Evolutionary conservation across 805 yeast genomes (phyloP).

Genomic region (Middelhovenomyces tepae): DNA sequence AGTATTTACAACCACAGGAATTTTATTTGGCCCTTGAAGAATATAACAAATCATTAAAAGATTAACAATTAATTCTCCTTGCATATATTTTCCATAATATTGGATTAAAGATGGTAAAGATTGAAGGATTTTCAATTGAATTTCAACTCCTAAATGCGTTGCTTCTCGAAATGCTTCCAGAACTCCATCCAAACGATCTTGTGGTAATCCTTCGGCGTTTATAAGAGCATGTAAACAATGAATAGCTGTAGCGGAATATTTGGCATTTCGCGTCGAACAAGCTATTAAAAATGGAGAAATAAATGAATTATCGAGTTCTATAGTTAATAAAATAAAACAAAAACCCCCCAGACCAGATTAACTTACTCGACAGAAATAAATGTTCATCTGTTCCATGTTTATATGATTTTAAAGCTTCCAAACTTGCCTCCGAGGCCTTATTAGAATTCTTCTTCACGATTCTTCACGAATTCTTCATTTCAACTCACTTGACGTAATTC

Average conservation of each 20-base stretch:
- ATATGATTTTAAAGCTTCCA: slow-evolving; percentile 36
- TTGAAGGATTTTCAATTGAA: slow-evolving; percentile 80
- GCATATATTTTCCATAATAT: slow-evolving; percentile 47
- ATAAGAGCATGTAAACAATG: slow-evolving; percentile 62
- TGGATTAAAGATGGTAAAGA: slow-evolving; percentile 67
- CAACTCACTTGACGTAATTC: slow-evolving; percentile 52
- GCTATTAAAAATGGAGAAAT: slow-evolving; percentile 63
- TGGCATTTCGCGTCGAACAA: slow-evolving; percentile 66
- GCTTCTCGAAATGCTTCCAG: slow-evolving; percentile 66
- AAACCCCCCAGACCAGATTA: neutral
- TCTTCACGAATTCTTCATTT: slow-evolving; percentile 3
- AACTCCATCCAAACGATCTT: slow-evolving; percentile 40
- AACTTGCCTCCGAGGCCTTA: slow-evolving; percentile 41
- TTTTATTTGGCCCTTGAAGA: slow-evolving; percentile 58
- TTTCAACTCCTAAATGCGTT: slow-evolving; percentile 65
- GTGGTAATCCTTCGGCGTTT: slow-evolving; percentile 45
- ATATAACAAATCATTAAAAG: slow-evolving; percentile 62
- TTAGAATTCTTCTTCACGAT: slow-evolving; percentile 11
- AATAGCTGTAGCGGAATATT: slow-evolving; percentile 60
- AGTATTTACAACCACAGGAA: slow-evolving; percentile 74
- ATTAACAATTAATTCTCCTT: slow-evolving; percentile 47
- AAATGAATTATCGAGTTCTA: slow-evolving; percentile 42
- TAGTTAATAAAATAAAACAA: slow-evolving; percentile 2
- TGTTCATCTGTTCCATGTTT: slow-evolving; percentile 20
- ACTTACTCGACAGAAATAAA: slow-evolving; percentile 19